Evolutionary conservation across 1,284 basidiomycete genomes (phyloP).

Genomic region (Malassezia globosa): DNA sequence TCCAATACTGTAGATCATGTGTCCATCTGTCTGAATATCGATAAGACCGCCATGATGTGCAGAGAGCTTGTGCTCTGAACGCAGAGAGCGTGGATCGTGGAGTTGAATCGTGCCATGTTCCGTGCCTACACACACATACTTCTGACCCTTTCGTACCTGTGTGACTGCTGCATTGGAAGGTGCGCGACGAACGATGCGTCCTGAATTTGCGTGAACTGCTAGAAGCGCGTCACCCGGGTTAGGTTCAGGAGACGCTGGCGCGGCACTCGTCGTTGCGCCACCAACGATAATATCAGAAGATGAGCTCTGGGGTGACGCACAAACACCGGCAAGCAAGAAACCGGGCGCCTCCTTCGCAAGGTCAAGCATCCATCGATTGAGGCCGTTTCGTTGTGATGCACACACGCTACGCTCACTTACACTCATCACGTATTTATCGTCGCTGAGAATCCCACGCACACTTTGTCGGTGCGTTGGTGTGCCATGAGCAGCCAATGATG

Average conservation of each 20-base stretch:
- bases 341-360: slow-evolving; percentile 19
- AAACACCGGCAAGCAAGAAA: slow-evolving; percentile 36
- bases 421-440: slow-evolving; percentile 46
- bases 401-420: slow-evolving; percentile 46
- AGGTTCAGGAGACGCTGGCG: slow-evolving; percentile 21
- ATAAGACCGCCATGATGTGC: slow-evolving; percentile 46
- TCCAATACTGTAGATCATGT: slow-evolving; percentile 41
- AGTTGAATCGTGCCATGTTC: slow-evolving; percentile 39
- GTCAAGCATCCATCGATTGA: slow-evolving; percentile 43
- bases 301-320: slow-evolving; percentile 31
- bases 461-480: slow-evolving; percentile 52
- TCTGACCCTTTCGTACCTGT: slow-evolving; percentile 31
- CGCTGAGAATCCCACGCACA: slow-evolving; percentile 40
- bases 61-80: slow-evolving; percentile 35
- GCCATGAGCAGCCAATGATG: slow-evolving; percentile 51
- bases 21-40: slow-evolving; percentile 42
- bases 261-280: slow-evolving; percentile 25
- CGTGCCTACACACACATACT: slow-evolving; percentile 32
- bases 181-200: slow-evolving; percentile 28
- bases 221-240: slow-evolving; percentile 30
- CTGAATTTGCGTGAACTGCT: slow-evolving; percentile 34
- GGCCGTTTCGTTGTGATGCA: slow-evolving; percentile 46
- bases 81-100: slow-evolving; percentile 39
- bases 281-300: slow-evolving; percentile 39
- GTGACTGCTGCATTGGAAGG: slow-evolving; percentile 37